A percentile compares a stretch with the other conserved stretches of the same genome.
Conservation (phyloP, 805 yeast species). For the Candida railenensis region DNA sequence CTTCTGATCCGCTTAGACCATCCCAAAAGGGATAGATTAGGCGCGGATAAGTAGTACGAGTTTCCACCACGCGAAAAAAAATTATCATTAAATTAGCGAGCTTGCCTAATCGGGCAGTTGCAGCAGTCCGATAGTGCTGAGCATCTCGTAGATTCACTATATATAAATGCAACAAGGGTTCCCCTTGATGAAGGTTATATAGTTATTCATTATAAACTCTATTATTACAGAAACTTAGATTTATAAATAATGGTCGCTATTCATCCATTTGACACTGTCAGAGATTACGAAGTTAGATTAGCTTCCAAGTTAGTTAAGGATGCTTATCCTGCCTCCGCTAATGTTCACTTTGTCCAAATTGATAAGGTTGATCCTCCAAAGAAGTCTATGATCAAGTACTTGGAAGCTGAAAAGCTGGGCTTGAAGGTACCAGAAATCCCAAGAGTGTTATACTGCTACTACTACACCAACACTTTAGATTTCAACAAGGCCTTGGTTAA, state of each 20-base stretch:
- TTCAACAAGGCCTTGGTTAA: conserved; percentile 75
- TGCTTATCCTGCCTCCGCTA: conserved; percentile 47
- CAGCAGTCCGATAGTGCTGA: background rate
- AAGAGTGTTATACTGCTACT: conserved; percentile 67
- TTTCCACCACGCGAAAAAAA: too few relatives aligned
- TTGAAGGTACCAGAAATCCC: conserved; percentile 55
- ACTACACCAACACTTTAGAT: conserved; percentile 51
- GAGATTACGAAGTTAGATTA: conserved; percentile 56
- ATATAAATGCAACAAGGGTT: background rate
- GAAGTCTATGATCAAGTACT: conserved; percentile 61
- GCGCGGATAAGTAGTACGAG: too few relatives aligned
- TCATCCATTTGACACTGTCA: conserved; percentile 62
- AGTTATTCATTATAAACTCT: background rate
- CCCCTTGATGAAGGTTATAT: background rate
- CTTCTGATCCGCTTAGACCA: background rate
- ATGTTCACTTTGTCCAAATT: conserved; percentile 63
- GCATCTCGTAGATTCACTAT: background rate
- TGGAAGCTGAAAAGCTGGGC: conserved; percentile 61
- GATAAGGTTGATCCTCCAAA: conserved; percentile 81
- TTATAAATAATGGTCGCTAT: conserved; percentile 9
- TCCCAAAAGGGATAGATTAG: background rate
- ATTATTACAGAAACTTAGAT: background rate
- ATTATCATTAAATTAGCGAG: too few relatives aligned
- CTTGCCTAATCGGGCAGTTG: background rate
- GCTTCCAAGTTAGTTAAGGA: conserved; percentile 64